A percentile compares a stretch with the other conserved stretches of the same genome.
phyloP scores from a whole-genome alignment of 2,329 filamentous ascomycete species.

The Fusarium pininemorale region DNA sequence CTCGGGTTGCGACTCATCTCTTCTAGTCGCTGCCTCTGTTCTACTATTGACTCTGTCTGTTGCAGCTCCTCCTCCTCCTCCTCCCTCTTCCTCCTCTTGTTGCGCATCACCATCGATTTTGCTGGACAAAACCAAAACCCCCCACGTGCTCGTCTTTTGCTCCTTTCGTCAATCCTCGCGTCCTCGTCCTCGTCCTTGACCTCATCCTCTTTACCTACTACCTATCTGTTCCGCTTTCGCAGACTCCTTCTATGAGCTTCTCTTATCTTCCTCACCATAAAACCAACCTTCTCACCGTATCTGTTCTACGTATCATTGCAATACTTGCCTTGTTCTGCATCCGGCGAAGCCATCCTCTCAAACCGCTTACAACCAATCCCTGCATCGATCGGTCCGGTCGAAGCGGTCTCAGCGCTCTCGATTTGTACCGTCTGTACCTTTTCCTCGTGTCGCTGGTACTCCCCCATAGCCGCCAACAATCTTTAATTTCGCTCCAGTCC shows the following conservation, averaged over 20 bases:
- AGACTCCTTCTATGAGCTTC: conserved; percentile 22
- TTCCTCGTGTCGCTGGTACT: conserved; percentile 26
- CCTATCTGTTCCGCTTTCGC: conserved; percentile 24
- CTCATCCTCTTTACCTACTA: neutral
- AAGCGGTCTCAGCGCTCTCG: conserved; percentile 24
- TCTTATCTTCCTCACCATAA: conserved; percentile 30
- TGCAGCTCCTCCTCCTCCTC: neutral
- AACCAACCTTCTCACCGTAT: conserved; percentile 25
- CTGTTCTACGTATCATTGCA: conserved; percentile 19
- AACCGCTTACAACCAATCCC: conserved; percentile 32
- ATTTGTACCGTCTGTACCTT: conserved; percentile 28
- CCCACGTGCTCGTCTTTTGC: conserved; percentile 25
- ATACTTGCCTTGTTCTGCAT: conserved; percentile 25
- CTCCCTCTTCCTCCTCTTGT: neutral
- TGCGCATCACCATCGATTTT: conserved; percentile 30
- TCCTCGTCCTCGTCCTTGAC: neutral
- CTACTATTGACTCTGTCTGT: neutral
- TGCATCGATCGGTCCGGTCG: conserved; percentile 30
- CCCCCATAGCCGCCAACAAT: conserved; percentile 37
- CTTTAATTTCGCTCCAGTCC: conserved; percentile 42
- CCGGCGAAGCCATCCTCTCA: conserved; percentile 31
- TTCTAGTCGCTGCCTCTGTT: neutral
- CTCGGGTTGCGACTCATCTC: conserved; percentile 7
- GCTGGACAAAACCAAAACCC: conserved; percentile 24
- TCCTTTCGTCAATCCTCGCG: conserved; percentile 10